A percentile compares a stretch with the other conserved stretches of the same genome.
Conservation (phyloP, 306 rosid species). For the Acacia acuminata region DNA sequence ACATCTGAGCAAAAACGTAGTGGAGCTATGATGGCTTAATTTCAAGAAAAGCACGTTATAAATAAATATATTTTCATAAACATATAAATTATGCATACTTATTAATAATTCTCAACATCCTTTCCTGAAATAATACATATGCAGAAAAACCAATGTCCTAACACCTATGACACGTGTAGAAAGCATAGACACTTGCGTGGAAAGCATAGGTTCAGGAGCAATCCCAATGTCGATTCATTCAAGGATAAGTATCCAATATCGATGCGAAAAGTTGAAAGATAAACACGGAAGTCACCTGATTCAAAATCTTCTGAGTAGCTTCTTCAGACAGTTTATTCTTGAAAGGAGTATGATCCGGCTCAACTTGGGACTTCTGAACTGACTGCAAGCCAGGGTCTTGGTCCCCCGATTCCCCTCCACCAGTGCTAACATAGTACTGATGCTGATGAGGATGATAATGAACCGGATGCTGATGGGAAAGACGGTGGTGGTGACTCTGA, state of each 20-base stretch:
- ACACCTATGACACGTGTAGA: background rate
- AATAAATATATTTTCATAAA: conserved; percentile 8
- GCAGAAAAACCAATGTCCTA: background rate
- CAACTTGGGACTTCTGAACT: conserved; percentile 43
- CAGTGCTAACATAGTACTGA: conserved; percentile 43
- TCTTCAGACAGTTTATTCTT: conserved; percentile 75
- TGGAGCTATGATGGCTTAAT: conserved; percentile 13
- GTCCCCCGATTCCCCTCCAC: conserved; percentile 37
- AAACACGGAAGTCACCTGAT: conserved; percentile 59
- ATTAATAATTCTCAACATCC: conserved; percentile 13
- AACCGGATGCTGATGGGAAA: conserved; percentile 48
- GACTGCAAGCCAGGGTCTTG: conserved; percentile 48
- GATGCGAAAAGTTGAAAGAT: background rate
- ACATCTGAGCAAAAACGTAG: conserved; percentile 32
- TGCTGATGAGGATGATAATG: conserved; percentile 59
- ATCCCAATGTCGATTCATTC: background rate
- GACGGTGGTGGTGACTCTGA: conserved; percentile 55
- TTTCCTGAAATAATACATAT: conserved; percentile 3
- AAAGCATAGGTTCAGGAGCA: conserved; percentile 4
- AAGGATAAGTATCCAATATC: background rate
- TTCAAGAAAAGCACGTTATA: background rate
- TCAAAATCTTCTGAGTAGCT: conserved; percentile 66
- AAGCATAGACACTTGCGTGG: background rate
- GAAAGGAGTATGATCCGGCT: conserved; percentile 50
- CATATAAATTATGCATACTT: background rate